Conservation (phyloP, 352 stramenopile genomes). For the Phytophthora melonis region DNA sequence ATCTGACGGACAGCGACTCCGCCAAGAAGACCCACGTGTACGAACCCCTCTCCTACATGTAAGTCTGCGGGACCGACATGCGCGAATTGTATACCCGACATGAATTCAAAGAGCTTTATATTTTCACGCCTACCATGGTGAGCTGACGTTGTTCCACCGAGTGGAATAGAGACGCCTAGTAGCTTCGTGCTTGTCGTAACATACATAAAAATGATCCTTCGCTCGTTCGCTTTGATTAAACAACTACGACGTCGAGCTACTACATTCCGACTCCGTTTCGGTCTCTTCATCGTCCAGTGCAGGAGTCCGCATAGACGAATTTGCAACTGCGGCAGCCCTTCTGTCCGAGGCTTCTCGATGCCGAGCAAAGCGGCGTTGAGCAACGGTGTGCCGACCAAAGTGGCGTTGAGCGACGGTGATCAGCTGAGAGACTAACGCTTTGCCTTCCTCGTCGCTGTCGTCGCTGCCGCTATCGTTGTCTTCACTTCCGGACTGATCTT, state of each 20-base stretch:
- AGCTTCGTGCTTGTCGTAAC: conserved; percentile 7
- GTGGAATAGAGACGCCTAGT: background rate
- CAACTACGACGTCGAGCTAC: background rate
- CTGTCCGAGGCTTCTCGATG: background rate
- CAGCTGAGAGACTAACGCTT: conserved; percentile 19
- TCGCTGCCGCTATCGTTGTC: conserved; percentile 24
- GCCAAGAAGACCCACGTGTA: conserved; percentile 72
- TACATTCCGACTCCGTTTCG: conserved; percentile 32
- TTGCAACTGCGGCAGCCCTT: background rate
- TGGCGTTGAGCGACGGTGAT: conserved; percentile 7
- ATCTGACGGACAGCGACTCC: conserved; percentile 49
- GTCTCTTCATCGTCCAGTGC: conserved; percentile 34
- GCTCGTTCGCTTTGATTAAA: too few species aligned
- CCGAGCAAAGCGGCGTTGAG: conserved; percentile 4
- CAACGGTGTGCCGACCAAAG: conserved; percentile 2
- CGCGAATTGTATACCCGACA: conserved; percentile 32
- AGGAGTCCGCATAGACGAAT: background rate
- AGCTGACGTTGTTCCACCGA: background rate
- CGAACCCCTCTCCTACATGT: conserved; percentile 76
- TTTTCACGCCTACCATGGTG: conserved; percentile 7
- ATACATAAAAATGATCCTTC: conserved; percentile 2
- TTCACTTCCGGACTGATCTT: conserved; percentile 24
- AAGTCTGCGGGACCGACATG: conserved; percentile 27
- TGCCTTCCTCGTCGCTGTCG: conserved; percentile 25
- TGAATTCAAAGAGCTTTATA: conserved; percentile 32